phyloP scores from a whole-genome alignment of 2,329 filamentous ascomycete species.

The Atkinsonella hypoxylon region DNA sequence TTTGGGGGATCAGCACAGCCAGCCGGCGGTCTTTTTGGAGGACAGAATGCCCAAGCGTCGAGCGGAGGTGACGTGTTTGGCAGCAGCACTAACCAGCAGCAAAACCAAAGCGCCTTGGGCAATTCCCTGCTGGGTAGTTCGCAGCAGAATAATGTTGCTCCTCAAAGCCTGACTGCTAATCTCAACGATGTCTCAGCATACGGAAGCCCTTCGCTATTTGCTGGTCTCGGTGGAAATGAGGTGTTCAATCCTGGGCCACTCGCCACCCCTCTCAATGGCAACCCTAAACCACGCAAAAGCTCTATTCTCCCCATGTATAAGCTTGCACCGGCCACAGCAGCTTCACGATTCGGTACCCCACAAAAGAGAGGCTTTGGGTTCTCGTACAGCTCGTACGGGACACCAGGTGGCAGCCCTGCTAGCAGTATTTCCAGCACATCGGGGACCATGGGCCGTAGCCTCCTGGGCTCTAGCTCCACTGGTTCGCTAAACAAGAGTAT shows the following conservation, averaged over 20 bases:
- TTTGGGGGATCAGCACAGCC: conserved; percentile 38
- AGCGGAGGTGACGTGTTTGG: conserved; percentile 33
- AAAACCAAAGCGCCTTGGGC: conserved; percentile 32
- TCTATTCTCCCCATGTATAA: conserved; percentile 80
- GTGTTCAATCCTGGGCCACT: conserved; percentile 71
- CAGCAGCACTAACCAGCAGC: conserved; percentile 33
- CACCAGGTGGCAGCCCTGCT: conserved; percentile 57
- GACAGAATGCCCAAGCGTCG: conserved; percentile 32
- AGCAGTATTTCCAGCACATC: conserved; percentile 56
- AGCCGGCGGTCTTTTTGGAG: conserved; percentile 43
- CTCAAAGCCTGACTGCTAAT: conserved; percentile 62
- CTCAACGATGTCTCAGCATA: conserved; percentile 80
- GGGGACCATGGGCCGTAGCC: conserved; percentile 51
- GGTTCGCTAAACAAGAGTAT: conserved; percentile 75
- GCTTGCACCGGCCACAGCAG: conserved; percentile 61
- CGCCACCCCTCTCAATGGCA: conserved; percentile 74
- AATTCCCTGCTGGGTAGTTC: conserved; percentile 48
- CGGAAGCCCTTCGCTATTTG: conserved; percentile 77
- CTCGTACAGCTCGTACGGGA: conserved; percentile 84
- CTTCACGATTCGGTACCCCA: conserved; percentile 69
- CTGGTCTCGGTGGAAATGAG: conserved; percentile 52
- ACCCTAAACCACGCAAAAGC: conserved; percentile 62
- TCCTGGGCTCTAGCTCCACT: conserved; percentile 53
- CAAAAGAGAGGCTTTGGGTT: conserved; percentile 85
- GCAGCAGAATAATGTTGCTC: conserved; percentile 36